phyloP scores from a whole-genome alignment of 2,329 filamentous ascomycete genomes.

The Diaporthe helianthi region DNA sequence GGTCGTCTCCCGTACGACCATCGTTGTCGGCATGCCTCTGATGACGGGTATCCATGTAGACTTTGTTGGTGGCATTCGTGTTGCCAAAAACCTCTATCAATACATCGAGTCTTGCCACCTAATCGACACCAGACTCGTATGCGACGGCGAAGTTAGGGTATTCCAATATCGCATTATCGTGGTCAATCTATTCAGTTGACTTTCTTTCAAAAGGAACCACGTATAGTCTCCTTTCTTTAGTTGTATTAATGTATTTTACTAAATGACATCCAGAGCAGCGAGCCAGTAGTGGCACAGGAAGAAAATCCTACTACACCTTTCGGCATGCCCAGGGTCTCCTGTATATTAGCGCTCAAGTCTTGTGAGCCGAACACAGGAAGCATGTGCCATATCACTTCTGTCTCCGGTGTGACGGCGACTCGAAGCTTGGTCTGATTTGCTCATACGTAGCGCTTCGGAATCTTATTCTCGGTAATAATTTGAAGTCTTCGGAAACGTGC shows the following conservation, averaged over 20 bases:
- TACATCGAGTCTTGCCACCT: slow-evolving; percentile 4
- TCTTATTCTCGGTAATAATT: background rate
- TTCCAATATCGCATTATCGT: slow-evolving; percentile 10
- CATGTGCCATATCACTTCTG: slow-evolving; percentile 12
- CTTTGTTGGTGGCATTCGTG: slow-evolving; percentile 1
- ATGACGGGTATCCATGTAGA: slow-evolving; percentile 9
- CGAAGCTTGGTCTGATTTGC: background rate
- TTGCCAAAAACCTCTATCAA: slow-evolving; percentile 12
- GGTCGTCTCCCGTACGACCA: slow-evolving; percentile 6
- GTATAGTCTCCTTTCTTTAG: no score
- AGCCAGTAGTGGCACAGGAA: slow-evolving; percentile 3
- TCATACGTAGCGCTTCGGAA: background rate
- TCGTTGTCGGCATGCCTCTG: slow-evolving; percentile 12
- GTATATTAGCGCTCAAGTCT: slow-evolving; percentile 5
- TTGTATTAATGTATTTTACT: no score
- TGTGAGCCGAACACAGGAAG: slow-evolving; percentile 15
- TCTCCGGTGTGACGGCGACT: background rate
- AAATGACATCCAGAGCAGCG: slow-evolving; percentile 3
- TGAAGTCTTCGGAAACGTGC: slow-evolving; percentile 2
- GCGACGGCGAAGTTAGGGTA: slow-evolving; percentile 17
- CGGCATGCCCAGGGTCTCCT: slow-evolving; percentile 13
- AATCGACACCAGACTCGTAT: slow-evolving; percentile 18
- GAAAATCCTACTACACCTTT: slow-evolving; percentile 5
- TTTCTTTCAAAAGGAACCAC: no score
- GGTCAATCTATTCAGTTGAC: background rate